Percentiles rank a stretch among this genome's conserved stretches.
phyloP scores from a whole-genome alignment of 495 filamentous ascomycete genomes.

The Cladorrhinum samala region DNA sequence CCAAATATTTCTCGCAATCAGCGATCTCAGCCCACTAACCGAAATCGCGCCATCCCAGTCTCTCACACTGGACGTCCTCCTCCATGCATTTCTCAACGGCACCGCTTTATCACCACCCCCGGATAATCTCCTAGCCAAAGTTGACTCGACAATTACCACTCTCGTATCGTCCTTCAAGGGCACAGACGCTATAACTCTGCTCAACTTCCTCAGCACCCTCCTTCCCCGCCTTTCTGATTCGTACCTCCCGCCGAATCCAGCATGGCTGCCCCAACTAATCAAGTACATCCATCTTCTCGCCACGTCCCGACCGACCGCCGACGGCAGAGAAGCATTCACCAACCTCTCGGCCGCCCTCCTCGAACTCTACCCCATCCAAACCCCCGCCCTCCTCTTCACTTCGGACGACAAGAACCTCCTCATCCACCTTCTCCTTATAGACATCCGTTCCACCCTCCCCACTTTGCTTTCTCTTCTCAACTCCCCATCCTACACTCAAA shows the following conservation, averaged over 20 bases:
- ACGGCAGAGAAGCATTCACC: conserved; percentile 43
- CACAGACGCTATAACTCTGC: conserved; percentile 45
- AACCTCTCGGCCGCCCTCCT: conserved; percentile 49
- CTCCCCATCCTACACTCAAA: conserved; percentile 39
- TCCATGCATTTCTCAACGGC: conserved; percentile 45
- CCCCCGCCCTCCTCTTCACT: conserved; percentile 43
- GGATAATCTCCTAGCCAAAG: conserved; percentile 26
- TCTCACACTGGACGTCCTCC: conserved; percentile 45
- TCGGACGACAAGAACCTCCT: conserved; percentile 34
- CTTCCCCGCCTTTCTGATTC: conserved; percentile 36
- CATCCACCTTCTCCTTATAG: conserved; percentile 53
- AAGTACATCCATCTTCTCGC: conserved; percentile 39
- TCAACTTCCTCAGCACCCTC: conserved; percentile 40
- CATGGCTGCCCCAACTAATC: conserved; percentile 39
- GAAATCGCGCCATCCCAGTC: conserved; percentile 48
- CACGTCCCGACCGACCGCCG: conserved; percentile 39
- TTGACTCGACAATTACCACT: conserved; percentile 37
- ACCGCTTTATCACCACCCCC: conserved; percentile 19
- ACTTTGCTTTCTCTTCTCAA: conserved; percentile 50
- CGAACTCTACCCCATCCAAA: conserved; percentile 39
- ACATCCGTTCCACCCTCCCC: conserved; percentile 57
- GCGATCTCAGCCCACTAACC: conserved; percentile 44
- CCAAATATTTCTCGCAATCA: conserved; percentile 34
- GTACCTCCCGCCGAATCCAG: conserved; percentile 28
- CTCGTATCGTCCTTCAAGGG: conserved; percentile 45